These are phyloP conservation scores for Penicillium steckii DNA, from an alignment of 495 filamentous ascomycete genomes.

Conservation along the genomic window DNA sequence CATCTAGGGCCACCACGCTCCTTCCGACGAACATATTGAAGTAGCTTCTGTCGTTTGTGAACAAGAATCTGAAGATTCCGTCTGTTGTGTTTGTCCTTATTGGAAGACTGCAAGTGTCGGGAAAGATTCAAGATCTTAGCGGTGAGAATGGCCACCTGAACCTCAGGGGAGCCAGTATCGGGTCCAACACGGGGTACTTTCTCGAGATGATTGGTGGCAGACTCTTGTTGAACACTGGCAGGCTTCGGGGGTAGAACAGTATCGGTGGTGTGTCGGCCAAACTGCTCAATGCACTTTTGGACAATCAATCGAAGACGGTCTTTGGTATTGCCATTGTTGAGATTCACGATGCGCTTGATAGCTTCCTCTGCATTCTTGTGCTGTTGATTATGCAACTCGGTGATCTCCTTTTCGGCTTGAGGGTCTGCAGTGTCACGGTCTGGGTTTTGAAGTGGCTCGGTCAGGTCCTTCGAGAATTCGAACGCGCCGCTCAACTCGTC, in stretches of 20 bases:
- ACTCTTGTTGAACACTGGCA: constrained; percentile 26
- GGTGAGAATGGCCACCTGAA: constrained; percentile 96
- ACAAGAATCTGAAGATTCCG: constrained; percentile 81
- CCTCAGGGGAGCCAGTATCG: constrained; percentile 91
- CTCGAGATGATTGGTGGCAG: constrained; percentile 26
- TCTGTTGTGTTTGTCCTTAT: constrained; percentile 89
- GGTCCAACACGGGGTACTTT: constrained; percentile 73
- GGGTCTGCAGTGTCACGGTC: constrained; percentile 44
- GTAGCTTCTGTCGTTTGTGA: constrained; percentile 83
- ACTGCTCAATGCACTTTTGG: constrained; percentile 77
- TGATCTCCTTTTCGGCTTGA: constrained; percentile 32
- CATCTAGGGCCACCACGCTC: constrained; percentile 89
- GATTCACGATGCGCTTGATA: constrained; percentile 69
- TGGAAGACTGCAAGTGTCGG: constrained; percentile 50
- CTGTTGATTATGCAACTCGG: constrained; percentile 27
- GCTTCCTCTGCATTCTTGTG: constrained; percentile 53
- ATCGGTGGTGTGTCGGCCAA: constrained; percentile 93
- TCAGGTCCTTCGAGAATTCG: constrained; percentile 60
- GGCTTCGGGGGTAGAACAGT: constrained; percentile 55
- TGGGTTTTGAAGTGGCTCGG: constrained; percentile 47
- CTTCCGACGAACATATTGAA: constrained; percentile 81
- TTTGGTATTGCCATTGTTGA: constrained; percentile 71
- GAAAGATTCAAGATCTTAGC: constrained; percentile 85
- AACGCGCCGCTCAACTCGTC: constrained; percentile 64
- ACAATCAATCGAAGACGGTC: constrained; percentile 78